Conservation (phyloP, 169 alveolate species). For the Amoebophrya sp. region DNA sequence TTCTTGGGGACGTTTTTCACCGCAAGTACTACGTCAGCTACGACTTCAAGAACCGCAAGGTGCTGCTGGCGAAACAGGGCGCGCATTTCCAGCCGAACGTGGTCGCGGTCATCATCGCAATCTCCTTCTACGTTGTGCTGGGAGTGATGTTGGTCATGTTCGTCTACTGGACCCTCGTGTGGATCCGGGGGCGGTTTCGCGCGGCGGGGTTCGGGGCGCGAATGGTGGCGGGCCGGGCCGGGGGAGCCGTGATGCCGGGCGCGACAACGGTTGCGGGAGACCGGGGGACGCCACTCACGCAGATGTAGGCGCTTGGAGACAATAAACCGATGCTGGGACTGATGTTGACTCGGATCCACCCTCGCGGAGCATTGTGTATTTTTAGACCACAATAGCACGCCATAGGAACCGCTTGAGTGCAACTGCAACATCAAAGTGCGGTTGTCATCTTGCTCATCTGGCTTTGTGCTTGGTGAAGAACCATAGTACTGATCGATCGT, state of each 20-base stretch:
- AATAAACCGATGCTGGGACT: background rate
- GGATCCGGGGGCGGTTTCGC: background rate
- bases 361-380: too few species aligned
- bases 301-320: background rate
- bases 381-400: too few species aligned
- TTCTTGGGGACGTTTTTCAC: background rate
- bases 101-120: background rate
- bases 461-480: too few species aligned
- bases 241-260: background rate
- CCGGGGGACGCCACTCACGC: background rate
- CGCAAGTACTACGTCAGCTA: background rate
- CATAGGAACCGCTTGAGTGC: too few species aligned
- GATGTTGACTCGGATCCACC: too few species aligned
- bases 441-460: too few species aligned
- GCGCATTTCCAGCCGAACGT: background rate
- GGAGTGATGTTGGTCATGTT: background rate
- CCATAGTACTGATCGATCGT: too few species aligned
- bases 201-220: background rate
- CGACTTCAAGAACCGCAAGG: background rate
- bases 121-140: background rate
- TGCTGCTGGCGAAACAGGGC: background rate
- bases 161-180: background rate
- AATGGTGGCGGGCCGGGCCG: background rate
- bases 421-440: too few species aligned
- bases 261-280: background rate